phyloP scores from a whole-genome alignment of 768 basidiomycete species.

The Scleroderma citrinum region DNA sequence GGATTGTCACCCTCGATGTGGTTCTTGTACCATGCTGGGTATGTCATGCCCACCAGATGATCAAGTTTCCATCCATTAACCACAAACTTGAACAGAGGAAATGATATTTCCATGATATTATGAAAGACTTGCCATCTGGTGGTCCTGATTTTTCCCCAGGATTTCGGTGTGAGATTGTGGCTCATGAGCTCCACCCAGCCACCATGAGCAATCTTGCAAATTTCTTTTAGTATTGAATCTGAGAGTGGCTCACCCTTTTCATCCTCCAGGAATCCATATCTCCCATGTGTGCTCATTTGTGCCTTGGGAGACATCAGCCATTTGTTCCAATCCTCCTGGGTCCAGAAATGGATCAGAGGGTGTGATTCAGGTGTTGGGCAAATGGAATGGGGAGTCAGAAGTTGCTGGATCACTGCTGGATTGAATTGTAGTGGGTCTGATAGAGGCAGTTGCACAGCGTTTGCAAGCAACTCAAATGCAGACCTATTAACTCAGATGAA shows the following conservation, averaged over 20 bases:
- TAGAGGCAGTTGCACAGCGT: neutral
- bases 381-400: too few relatives aligned
- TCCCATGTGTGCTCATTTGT: neutral
- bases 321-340: neutral
- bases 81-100: neutral
- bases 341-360: neutral
- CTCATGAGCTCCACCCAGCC: neutral
- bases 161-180: neutral
- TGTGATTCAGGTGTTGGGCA: neutral
- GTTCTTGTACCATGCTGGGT: neutral
- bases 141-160: neutral
- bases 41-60: neutral
- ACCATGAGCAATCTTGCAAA: neutral
- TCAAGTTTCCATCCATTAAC: neutral
- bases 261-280: neutral
- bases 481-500: neutral
- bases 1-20: neutral
- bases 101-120: neutral
- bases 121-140: neutral
- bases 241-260: neutral
- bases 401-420: too few relatives aligned
- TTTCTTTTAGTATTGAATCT: neutral
- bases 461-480: neutral
- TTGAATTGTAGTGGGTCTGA: neutral
- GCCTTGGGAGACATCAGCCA: neutral